A percentile compares a stretch with the other conserved stretches of the same genome.
Conservation (phyloP, 177 flowering plant genomes). For the Vitis hybrid region DNA sequence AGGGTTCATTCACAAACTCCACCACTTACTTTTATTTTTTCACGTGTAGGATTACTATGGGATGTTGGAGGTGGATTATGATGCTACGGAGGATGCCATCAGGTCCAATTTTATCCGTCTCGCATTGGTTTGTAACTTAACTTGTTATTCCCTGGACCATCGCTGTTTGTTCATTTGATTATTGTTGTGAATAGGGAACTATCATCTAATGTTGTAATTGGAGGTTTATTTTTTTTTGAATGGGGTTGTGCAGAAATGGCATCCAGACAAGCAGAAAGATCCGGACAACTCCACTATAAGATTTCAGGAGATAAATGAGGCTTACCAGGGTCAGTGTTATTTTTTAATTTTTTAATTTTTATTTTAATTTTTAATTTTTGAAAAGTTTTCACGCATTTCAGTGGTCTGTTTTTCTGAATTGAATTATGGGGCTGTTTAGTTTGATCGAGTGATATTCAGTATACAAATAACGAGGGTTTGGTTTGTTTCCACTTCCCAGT, state of each 20-base stretch:
- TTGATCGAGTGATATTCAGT: too few species aligned
- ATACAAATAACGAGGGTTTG: too few species aligned
- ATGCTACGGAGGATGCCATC: constrained; percentile 79
- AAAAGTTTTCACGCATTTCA: background rate
- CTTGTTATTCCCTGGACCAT: background rate
- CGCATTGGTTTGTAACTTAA: constrained; percentile 68
- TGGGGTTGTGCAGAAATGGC: constrained; percentile 68
- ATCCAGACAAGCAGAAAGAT: constrained; percentile 85
- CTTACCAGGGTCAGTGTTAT: constrained; percentile 66
- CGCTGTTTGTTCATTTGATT: constrained; percentile 4
- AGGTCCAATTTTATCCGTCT: constrained; percentile 86
- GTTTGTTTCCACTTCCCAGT: too few species aligned
- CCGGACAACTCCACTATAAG: constrained; percentile 61
- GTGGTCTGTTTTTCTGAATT: background rate
- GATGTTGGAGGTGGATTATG: constrained; percentile 73
- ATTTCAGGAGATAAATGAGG: constrained; percentile 95
- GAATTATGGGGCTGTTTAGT: too few species aligned
- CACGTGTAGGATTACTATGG: constrained; percentile 65
- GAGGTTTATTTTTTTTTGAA: background rate
- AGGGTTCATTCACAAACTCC: constrained; percentile 3
- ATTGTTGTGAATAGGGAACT: background rate
- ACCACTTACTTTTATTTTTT: background rate
- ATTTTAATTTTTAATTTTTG: background rate
- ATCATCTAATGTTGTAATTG: background rate
- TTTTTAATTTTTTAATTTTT: background rate